These are phyloP conservation scores for Nemania abortiva DNA, from an alignment of 2,329 filamentous ascomycete species.

Conservation along the genomic window DNA sequence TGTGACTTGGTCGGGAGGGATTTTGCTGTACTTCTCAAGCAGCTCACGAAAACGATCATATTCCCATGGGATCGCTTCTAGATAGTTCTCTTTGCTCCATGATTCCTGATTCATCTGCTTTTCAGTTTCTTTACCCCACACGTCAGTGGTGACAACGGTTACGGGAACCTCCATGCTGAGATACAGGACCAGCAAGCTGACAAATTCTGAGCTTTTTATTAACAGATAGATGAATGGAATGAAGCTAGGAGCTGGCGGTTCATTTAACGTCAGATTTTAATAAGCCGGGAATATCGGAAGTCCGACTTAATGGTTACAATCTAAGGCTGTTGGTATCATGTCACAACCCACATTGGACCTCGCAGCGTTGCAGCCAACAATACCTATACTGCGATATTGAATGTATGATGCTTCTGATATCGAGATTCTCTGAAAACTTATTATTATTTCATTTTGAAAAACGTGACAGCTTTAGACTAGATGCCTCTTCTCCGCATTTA, in stretches of 20 bases:
- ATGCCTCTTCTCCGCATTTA: too few species aligned
- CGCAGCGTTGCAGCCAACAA: too few species aligned
- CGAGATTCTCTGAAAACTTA: too few species aligned
- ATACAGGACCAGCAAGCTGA: neutral
- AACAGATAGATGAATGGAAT: neutral
- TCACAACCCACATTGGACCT: too few species aligned
- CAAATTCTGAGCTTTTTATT: neutral
- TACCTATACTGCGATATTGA: too few species aligned
- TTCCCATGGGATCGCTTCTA: constrained; percentile 23
- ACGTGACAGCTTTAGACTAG: too few species aligned
- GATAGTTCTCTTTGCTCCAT: constrained; percentile 13
- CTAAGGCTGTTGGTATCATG: too few species aligned
- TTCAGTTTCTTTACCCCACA: constrained; percentile 30
- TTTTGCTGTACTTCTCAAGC: constrained; percentile 23
- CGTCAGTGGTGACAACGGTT: neutral
- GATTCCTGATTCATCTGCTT: constrained; percentile 12
- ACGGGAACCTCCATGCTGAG: constrained; percentile 16
- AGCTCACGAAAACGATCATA: constrained; percentile 20
- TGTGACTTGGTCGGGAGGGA: constrained; percentile 12
- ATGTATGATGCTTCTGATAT: too few species aligned
- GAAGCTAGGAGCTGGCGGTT: neutral
- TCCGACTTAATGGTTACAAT: too few species aligned
- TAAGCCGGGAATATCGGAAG: too few species aligned
- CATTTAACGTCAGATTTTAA: too few species aligned
- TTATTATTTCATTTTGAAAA: too few species aligned